These are phyloP conservation scores for Picea glauca DNA, from an alignment of 75 land plant genomes.

Conservation along the genomic window DNA sequence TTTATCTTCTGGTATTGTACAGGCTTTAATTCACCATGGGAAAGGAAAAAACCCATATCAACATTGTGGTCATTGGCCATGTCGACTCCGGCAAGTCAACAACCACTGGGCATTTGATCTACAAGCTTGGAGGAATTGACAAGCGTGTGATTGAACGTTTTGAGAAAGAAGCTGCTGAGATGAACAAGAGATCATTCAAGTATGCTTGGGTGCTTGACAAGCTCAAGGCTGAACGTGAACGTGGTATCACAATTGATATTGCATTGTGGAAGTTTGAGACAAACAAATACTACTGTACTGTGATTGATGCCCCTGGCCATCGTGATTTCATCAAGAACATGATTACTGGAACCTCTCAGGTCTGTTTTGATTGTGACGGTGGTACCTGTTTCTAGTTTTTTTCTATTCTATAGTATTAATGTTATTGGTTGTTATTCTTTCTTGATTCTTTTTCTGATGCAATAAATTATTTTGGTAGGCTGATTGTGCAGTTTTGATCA, in stretches of 20 bases:
- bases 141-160: constrained; percentile 56
- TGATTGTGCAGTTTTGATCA: constrained; percentile 42
- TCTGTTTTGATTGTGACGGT: neutral
- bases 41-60: constrained; percentile 54
- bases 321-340: constrained; percentile 51
- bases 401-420: neutral
- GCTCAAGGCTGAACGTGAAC: constrained; percentile 42
- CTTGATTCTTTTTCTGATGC: neutral
- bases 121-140: constrained; percentile 53
- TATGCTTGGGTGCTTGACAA: constrained; percentile 49
- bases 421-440: neutral
- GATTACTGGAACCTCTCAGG: constrained; percentile 48
- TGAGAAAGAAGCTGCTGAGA: constrained; percentile 57
- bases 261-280: constrained; percentile 46
- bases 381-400: neutral
- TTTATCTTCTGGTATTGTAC: no score
- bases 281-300: constrained; percentile 43
- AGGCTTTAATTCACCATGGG: constrained; percentile 20
- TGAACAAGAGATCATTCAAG: constrained; percentile 58
- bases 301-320: constrained; percentile 45
- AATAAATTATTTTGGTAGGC: constrained; percentile 16
- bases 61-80: constrained; percentile 66
- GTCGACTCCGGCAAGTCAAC: constrained; percentile 60
- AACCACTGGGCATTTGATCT: constrained; percentile 50
- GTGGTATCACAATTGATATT: constrained; percentile 45